phyloP scores from a whole-genome alignment of 345 rosid species.

The Gynandropsis gynandra region DNA sequence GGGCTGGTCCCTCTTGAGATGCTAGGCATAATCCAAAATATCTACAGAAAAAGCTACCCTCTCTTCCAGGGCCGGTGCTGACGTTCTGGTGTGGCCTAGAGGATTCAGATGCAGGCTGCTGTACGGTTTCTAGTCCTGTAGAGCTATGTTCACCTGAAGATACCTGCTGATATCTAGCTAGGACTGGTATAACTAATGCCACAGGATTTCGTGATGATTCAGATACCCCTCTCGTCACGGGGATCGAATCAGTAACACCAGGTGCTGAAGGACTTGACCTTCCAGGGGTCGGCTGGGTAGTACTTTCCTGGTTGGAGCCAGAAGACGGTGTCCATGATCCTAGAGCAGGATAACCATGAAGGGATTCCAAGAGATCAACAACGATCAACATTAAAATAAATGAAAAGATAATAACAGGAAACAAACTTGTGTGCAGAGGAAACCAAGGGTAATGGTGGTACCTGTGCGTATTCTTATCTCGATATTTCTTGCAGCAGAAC shows the following conservation, averaged over 20 bases:
- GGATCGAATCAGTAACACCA: constrained; percentile 25
- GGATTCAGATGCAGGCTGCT: constrained; percentile 21
- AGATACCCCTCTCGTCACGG: constrained; percentile 18
- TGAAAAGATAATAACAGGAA: constrained; percentile 1
- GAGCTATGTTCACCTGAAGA: constrained; percentile 21
- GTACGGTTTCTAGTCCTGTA: constrained; percentile 17
- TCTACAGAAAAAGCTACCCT: constrained; percentile 22
- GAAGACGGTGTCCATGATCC: constrained; percentile 38
- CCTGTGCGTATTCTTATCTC: constrained; percentile 63
- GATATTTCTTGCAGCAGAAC: constrained; percentile 43
- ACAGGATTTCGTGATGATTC: constrained; percentile 23
- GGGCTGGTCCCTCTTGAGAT: not conserved
- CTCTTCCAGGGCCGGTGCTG: constrained; percentile 21
- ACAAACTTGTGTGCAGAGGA: not conserved
- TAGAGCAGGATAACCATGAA: constrained; percentile 19
- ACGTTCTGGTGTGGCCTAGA: constrained; percentile 19
- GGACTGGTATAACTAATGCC: constrained; percentile 27
- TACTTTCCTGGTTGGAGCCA: constrained; percentile 27
- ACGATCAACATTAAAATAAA: not conserved
- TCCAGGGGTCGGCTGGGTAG: constrained; percentile 28
- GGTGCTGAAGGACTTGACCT: constrained; percentile 28
- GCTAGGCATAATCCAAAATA: not conserved
- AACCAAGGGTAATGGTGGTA: constrained; percentile 13
- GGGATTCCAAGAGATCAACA: not conserved
- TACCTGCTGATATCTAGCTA: constrained; percentile 28